These are phyloP conservation scores for Paramecium caudatum DNA, from an alignment of 73 alveolate genomes.

Conservation along the genomic window DNA sequence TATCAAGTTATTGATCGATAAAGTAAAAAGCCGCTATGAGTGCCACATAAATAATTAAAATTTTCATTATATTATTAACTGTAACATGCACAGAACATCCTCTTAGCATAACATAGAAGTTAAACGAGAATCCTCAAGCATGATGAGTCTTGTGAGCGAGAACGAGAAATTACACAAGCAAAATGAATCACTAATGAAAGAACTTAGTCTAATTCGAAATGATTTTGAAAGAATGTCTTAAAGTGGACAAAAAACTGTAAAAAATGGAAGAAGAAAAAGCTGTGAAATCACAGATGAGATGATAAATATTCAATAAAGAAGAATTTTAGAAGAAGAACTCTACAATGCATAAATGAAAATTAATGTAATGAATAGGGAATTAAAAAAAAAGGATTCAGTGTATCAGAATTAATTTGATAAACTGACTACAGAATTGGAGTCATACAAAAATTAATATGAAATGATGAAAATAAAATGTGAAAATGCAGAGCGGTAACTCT, in stretches of 20 bases:
- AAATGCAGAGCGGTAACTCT: neutral
- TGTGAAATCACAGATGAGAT: slow-evolving; percentile 34
- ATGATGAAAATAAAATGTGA: neutral
- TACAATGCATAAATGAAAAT: neutral
- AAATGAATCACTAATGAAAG: slow-evolving; percentile 40
- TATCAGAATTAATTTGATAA: neutral
- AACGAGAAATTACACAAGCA: slow-evolving; percentile 16
- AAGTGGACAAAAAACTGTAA: slow-evolving; percentile 26
- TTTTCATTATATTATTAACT: slow-evolving; percentile 47
- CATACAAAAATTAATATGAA: neutral
- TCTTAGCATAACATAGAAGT: slow-evolving; percentile 14
- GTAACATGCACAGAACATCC: slow-evolving; percentile 32
- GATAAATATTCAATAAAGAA: neutral
- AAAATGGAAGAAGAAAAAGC: slow-evolving; percentile 21
- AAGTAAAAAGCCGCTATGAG: slow-evolving; percentile 3
- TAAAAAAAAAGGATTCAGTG: neutral
- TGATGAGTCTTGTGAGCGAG: slow-evolving; percentile 37
- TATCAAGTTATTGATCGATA: neutral
- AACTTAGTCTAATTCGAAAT: neutral
- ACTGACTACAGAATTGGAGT: neutral
- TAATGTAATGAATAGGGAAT: neutral
- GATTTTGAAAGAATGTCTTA: slow-evolving; percentile 43
- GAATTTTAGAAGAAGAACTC: slow-evolving; percentile 23
- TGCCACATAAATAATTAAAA: slow-evolving; percentile 48
- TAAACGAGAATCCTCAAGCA: neutral